Evolutionary conservation across 768 basidiomycete genomes (phyloP).

Genomic region (Glaciozyma martinii): DNA sequence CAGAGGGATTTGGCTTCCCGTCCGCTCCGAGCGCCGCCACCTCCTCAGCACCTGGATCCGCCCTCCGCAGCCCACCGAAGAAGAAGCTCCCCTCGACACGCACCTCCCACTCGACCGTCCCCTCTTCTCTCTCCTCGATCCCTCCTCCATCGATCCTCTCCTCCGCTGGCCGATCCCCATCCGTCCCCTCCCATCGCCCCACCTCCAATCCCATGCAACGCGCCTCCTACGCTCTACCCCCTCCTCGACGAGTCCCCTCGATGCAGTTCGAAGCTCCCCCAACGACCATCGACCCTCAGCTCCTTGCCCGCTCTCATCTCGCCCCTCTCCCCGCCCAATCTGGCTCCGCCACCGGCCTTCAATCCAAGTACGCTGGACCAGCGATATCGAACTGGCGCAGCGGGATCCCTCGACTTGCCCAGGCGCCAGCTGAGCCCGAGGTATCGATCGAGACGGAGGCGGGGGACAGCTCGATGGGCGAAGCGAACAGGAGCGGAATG

Average conservation of each 20-base stretch:
- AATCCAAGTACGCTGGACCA: not conserved
- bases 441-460: no score
- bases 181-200: not conserved
- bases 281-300: not conserved
- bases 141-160: not conserved
- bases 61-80: constrained; percentile 16
- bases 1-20: not conserved
- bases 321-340: not conserved
- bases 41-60: not conserved
- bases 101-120: not conserved
- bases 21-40: not conserved
- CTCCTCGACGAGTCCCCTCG: not conserved
- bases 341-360: not conserved
- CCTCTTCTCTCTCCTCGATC: not conserved
- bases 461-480: not conserved
- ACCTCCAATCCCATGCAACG: not conserved
- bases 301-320: not conserved
- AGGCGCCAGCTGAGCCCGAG: no score
- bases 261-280: not conserved
- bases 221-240: not conserved
- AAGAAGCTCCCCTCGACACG: constrained; percentile 5
- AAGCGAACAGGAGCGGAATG: not conserved
- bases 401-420: no score
- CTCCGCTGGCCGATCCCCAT: not conserved
- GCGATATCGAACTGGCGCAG: no score